Base-by-base conservation (phyloP, 2,329 filamentous ascomycete genomes). In the Ceratocystis colombiana region DNA sequence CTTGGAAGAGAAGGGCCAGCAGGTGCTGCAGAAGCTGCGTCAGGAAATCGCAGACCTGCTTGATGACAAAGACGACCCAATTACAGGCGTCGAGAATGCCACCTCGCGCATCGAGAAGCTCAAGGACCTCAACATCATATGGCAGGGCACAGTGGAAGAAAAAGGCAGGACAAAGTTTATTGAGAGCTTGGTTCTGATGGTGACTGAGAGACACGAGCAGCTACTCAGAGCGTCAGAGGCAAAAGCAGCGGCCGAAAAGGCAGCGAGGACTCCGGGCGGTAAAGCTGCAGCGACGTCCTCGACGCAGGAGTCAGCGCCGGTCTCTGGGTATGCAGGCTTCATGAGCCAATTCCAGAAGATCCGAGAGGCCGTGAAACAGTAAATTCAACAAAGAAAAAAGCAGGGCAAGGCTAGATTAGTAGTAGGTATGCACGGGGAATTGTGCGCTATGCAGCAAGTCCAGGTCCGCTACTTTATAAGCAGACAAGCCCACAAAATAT, bases 131-230 rank as follows among this genome's bases (percentile, higher is more conserved):
- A 84, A 85, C 3, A 77, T 77, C n/a, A 86, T 99, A 25, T 99
- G 94, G 92, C 93, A 88, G 74, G 91, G 91, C n/a, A 96, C 94
- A 1, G 88, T 89, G 0, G 94, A 99, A 77, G 94, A 97, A 74
- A 95, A 89, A 76, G 90, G 90, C 5, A 80, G 94, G 64, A 77
- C 78, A 8, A 88, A 84, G 72, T 91, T 96, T 73, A 86, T 99
- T 20, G 93, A 97, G 70, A 82, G 82, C 64, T 75, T 99, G 71
- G 85, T 86, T 44, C 90, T 86, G 77, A 82, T 90, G 75, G 89
- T 96, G 1, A 91, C 96, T 72, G 93, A 96, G 70, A 79, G 79
- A 67, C 82, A 82, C 69, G 76, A 77, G 70, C 81, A 82, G 67
- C 71, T 85, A 66, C 71, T 83, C 70, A 77, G 75, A 69, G 82